Evolutionary conservation across 2,329 filamentous ascomycete genomes (phyloP).

Genomic region (Graphiopsis chlorocephala): DNA sequence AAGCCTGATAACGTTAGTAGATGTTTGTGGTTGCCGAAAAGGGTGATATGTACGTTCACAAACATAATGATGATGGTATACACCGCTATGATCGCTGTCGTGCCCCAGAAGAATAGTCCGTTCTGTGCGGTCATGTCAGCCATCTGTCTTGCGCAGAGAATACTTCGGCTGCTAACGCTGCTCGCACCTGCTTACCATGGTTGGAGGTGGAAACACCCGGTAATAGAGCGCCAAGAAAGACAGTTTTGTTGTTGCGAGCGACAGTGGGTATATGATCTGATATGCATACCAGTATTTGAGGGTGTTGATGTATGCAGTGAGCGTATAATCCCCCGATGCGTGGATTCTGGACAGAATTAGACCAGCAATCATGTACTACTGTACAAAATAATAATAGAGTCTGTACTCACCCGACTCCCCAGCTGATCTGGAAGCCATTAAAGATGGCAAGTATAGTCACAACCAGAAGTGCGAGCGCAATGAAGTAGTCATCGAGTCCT

Average conservation of each 20-base stretch:
- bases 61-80: conserved; percentile 6
- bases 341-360: neutral
- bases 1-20: neutral
- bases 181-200: neutral
- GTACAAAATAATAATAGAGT: too few species aligned
- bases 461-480: neutral
- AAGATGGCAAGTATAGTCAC: neutral
- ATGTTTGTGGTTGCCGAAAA: too few species aligned
- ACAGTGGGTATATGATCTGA: conserved; percentile 28
- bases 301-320: conserved; percentile 17
- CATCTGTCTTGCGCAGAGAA: neutral
- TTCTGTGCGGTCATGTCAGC: neutral
- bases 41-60: neutral
- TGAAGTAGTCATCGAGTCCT: conserved; percentile 7
- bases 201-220: conserved; percentile 1
- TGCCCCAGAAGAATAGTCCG: neutral
- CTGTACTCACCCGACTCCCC: conserved; percentile 4
- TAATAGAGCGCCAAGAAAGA: conserved; percentile 28
- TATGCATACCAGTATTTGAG: conserved; percentile 30
- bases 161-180: neutral
- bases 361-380: neutral
- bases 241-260: conserved; percentile 26
- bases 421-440: conserved; percentile 11
- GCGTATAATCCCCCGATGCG: neutral
- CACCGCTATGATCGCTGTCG: neutral